phyloP scores from a whole-genome alignment of 177 flowering plant species.

The Vitis hybrid region DNA sequence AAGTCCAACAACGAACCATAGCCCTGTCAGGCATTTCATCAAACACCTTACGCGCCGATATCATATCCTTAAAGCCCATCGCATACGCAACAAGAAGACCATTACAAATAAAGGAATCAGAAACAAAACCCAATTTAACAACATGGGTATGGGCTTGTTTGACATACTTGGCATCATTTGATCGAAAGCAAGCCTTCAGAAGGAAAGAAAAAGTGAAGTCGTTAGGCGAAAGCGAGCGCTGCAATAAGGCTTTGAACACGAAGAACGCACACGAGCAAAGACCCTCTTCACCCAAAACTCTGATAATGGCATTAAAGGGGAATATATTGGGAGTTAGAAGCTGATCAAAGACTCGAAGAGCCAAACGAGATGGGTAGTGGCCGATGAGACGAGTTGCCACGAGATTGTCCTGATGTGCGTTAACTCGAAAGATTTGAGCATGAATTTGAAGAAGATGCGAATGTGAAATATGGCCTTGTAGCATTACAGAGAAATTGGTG shows the following conservation, averaged over 20 bases:
- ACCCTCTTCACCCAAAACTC: conserved; percentile 44
- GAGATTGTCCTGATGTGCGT: conserved; percentile 54
- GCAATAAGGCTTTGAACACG: conserved; percentile 32
- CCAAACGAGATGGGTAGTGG: conserved; percentile 38
- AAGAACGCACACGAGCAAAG: conserved; percentile 24
- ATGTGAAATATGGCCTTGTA: conserved; percentile 42
- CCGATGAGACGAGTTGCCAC: conserved; percentile 65
- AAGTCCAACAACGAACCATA: conserved; percentile 47
- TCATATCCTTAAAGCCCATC: conserved; percentile 41
- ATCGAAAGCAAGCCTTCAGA: conserved; percentile 49
- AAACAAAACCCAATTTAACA: conserved; percentile 36
- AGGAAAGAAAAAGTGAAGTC: conserved; percentile 61
- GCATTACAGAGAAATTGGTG: conserved; percentile 27
- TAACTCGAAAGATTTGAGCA: conserved; percentile 36
- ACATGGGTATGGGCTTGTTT: conserved; percentile 45
- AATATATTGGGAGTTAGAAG: conserved; percentile 51
- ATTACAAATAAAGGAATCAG: conserved; percentile 44
- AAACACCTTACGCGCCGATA: conserved; percentile 44
- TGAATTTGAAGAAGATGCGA: conserved; percentile 63
- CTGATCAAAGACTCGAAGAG: conserved; percentile 37
- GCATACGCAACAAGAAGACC: conserved; percentile 47
- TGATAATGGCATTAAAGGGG: conserved; percentile 58
- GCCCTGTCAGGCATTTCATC: conserved; percentile 58
- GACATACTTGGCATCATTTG: conserved; percentile 6
- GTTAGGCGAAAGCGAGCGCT: conserved; percentile 42